phyloP scores from a whole-genome alignment of 1,284 basidiomycete genomes.

The Rhodotorula mucilaginosa region DNA sequence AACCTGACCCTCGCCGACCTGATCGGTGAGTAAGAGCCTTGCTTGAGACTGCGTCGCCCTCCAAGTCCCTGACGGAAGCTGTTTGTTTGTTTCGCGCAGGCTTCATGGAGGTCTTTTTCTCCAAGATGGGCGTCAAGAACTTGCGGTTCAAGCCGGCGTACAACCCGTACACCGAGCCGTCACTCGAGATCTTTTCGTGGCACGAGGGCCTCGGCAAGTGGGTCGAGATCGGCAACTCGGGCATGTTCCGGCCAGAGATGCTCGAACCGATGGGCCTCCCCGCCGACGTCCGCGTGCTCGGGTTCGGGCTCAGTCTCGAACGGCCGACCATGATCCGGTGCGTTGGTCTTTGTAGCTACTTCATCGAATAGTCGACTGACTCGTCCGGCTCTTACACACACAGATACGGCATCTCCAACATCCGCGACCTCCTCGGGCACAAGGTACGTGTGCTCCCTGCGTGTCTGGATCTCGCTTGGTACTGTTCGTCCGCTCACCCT shows the following conservation, averaged over 20 bases:
- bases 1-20: conserved; percentile 93
- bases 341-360: conserved; percentile 43
- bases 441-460: conserved; percentile 59
- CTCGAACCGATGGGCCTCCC: conserved; percentile 98
- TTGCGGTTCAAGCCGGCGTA: conserved; percentile 97
- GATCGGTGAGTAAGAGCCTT: conserved; percentile 62
- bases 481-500: background rate
- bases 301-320: conserved; percentile 94
- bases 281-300: conserved; percentile 92
- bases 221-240: conserved; percentile 85
- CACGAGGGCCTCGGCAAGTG: conserved; percentile 91
- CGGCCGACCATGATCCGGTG: conserved; percentile 99
- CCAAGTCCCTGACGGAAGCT: no score
- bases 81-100: conserved; percentile 54
- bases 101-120: conserved; percentile 98
- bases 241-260: conserved; percentile 99
- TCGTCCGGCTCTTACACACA: conserved; percentile 43
- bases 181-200: conserved; percentile 99
- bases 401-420: conserved; percentile 80
- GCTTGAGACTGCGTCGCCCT: no score
- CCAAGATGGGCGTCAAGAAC: conserved; percentile 77
- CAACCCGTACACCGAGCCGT: conserved; percentile 97
- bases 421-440: conserved; percentile 93
- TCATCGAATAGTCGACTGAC: background rate
- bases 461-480: conserved; percentile 57